Evolutionary conservation across 352 stramenopile species (phyloP), one percentile per base, ranked within the genome.

Genomic region (Globisporangium cystogenes): DNA sequence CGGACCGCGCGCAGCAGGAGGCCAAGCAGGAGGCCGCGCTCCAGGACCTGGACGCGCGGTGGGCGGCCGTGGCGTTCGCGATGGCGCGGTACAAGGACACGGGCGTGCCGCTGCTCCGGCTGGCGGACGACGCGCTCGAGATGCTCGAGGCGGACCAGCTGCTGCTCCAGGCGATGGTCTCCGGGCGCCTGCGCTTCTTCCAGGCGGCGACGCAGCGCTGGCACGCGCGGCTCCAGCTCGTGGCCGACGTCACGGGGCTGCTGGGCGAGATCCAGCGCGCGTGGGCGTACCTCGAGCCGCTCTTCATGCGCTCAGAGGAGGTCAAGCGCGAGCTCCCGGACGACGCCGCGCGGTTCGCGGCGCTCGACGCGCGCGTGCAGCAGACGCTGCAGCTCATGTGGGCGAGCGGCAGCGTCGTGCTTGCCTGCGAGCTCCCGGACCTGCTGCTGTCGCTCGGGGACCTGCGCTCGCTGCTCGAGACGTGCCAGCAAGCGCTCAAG

Each of bases 91-190:
- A 97, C 70, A 94, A 97, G 45, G 80, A 90, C 40, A 90, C 89
- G 7, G 65, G 80, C 39, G 69, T 97, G 0, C 86, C 82, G 15
- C 61, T 97, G 49, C 68, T 97, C 15, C 76, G 85, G n/a, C 68
- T 98, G 51, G 56, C 72, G 0, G 96, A 98, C 69, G 95, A 98
- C 27, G 82, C 97, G 51, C 82, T 98, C 27, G 93, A 98, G 60
- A 82, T 95, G 55, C 75, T 98, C 20, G 94, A 98, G 52, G 96
- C 88, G 24, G 93, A 99, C 65, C 95, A 98, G 61, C 65, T 98
- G 3, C 64, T 93, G 6, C 72, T 99, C 20, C 95, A 98, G 67
- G 78, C 81, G 31, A 98, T 99, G 93, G 74, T 96, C 1, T 70
- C 71, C 11, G 74, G 73, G 12, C 72, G 79, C 4, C 67, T 88